Evolutionary conservation across 768 basidiomycete species (phyloP).

Genomic region (Boletus rufocinnamomeus): DNA sequence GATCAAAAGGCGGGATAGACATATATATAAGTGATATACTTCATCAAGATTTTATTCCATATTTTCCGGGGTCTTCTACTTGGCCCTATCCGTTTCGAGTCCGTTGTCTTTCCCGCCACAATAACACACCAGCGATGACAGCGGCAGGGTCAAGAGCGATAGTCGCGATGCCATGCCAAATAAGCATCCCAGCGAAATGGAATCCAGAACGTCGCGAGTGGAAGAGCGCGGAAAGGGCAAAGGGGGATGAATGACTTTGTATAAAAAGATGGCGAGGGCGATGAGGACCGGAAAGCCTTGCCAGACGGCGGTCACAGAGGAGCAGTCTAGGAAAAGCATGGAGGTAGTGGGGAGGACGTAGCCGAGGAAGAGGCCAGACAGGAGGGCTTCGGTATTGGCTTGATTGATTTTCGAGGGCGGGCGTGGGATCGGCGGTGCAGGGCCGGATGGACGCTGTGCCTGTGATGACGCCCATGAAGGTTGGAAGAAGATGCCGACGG

Average conservation of each 20-base stretch:
- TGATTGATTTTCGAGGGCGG: constrained; percentile 39
- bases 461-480: too few relatives aligned
- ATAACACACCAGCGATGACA: constrained; percentile 45
- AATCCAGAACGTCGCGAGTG: constrained; percentile 53
- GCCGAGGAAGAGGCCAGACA: too few relatives aligned
- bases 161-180: constrained; percentile 47
- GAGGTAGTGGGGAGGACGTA: too few relatives aligned
- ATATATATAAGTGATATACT: neutral
- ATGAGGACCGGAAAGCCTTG: constrained; percentile 53
- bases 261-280: constrained; percentile 39
- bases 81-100: constrained; percentile 16
- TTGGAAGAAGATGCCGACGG: too few relatives aligned
- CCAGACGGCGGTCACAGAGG: constrained; percentile 53
- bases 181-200: constrained; percentile 37
- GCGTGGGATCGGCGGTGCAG: neutral
- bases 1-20: neutral
- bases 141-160: constrained; percentile 53
- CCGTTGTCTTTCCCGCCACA: constrained; percentile 49
- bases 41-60: neutral
- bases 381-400: constrained; percentile 53
- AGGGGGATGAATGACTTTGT: constrained; percentile 42
- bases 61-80: neutral
- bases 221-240: constrained; percentile 26
- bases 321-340: constrained; percentile 48
- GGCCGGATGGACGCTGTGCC: constrained; percentile 29